These are phyloP conservation scores for Talaromyces sp. DNA, from an alignment of 2,329 filamentous ascomycete species.

Conservation along the genomic window DNA sequence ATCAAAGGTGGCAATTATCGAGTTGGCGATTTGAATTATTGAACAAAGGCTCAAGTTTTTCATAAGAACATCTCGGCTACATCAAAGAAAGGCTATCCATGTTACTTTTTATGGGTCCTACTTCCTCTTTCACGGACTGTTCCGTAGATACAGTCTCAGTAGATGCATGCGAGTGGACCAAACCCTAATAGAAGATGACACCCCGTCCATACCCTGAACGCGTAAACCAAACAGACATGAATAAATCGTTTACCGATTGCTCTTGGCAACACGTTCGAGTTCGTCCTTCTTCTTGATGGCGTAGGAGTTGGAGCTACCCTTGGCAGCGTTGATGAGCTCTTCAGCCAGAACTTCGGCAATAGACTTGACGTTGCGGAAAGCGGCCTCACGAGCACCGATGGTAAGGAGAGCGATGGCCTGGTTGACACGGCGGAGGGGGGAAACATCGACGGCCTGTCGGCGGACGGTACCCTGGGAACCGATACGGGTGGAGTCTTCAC, in stretches of 20 bases:
- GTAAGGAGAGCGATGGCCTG: slow-evolving; percentile 99
- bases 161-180: slow-evolving; percentile 44
- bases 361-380: slow-evolving; percentile 99
- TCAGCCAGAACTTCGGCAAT: slow-evolving; percentile 99
- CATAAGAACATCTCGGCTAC: slow-evolving; percentile 46
- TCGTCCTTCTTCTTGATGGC: slow-evolving; percentile 99
- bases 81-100: slow-evolving; percentile 41
- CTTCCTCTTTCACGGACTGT: slow-evolving; percentile 38
- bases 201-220: slow-evolving; percentile 43
- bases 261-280: slow-evolving; percentile 99
- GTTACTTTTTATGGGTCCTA: slow-evolving; percentile 40
- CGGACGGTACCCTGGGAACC: slow-evolving; percentile 99
- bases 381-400: slow-evolving; percentile 96
- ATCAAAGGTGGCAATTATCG: neutral
- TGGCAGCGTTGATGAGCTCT: slow-evolving; percentile 99
- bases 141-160: slow-evolving; percentile 40
- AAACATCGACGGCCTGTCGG: slow-evolving; percentile 99
- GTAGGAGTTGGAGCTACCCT: slow-evolving; percentile 99
- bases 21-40: slow-evolving; percentile 8
- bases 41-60: slow-evolving; percentile 27
- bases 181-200: slow-evolving; percentile 25
- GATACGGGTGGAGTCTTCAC: slow-evolving; percentile 99
- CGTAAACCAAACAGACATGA: slow-evolving; percentile 40
- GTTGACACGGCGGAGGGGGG: slow-evolving; percentile 98
- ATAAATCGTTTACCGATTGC: slow-evolving; percentile 84